Percentiles rank a stretch among this genome's conserved stretches.
Evolutionary conservation across 2,329 filamentous ascomycete genomes (phyloP).

Genomic region (Xylariaceae sp.): DNA sequence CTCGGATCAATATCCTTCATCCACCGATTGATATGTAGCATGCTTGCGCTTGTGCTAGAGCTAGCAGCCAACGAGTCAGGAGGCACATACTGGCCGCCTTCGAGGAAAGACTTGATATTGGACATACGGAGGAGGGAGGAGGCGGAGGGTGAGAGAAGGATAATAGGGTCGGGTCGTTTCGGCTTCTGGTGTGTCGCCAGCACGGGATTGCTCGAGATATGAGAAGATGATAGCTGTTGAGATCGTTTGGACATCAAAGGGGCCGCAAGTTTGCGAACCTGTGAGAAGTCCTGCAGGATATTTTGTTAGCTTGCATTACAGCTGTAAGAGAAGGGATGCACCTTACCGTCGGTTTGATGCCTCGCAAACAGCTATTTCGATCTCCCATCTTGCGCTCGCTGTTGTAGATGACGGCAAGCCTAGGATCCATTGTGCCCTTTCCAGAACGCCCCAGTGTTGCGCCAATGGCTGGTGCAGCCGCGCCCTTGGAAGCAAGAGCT

Average conservation of each 20-base stretch:
- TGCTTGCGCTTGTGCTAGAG: conserved; percentile 67
- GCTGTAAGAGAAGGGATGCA: not conserved
- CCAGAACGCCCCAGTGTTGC: conserved; percentile 55
- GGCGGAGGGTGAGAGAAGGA: conserved; percentile 92
- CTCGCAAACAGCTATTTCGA: conserved; percentile 83
- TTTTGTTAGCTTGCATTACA: conserved; percentile 1
- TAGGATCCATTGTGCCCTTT: conserved; percentile 74
- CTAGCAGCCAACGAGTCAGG: conserved; percentile 66
- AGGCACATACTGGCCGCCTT: conserved; percentile 78
- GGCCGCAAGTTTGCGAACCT: conserved; percentile 83
- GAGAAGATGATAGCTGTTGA: conserved; percentile 41
- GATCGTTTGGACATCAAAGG: conserved; percentile 71
- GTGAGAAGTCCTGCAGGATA: conserved; percentile 79
- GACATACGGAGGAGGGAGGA: conserved; percentile 93
- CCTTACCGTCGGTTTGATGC: conserved; percentile 83
- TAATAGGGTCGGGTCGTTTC: conserved; percentile 76
- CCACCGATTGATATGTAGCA: conserved; percentile 81
- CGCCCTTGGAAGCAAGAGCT: conserved; percentile 43
- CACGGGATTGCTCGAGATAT: conserved; percentile 46
- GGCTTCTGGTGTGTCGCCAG: conserved; percentile 60
- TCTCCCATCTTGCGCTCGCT: conserved; percentile 91
- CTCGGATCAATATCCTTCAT: conserved; percentile 71
- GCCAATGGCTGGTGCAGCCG: conserved; percentile 44
- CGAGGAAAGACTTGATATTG: conserved; percentile 93
- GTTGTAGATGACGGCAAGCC: conserved; percentile 85